Base-by-base conservation (phyloP, 179 eudicot species). In the Nepenthes alata region DNA sequence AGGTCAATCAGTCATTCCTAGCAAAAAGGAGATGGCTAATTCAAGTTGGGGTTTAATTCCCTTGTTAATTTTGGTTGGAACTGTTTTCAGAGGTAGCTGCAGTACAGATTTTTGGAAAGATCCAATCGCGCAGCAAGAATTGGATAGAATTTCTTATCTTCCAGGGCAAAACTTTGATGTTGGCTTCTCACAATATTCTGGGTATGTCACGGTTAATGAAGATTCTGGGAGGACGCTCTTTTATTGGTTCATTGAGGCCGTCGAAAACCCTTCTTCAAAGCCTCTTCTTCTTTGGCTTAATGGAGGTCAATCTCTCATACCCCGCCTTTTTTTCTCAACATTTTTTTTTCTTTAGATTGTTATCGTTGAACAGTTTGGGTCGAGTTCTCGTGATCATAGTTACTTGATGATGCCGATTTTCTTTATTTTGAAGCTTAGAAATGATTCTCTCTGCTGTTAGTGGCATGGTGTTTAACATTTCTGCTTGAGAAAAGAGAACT, bases 201-300 rank as follows among this genome's bases (percentile, higher is more conserved):
- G 98, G 55, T 89, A 82, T 75, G 70, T 89, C 2, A 86, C 86
- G 16, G 96, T 89, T 47, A 81, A 86, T 67, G 76, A 91, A 57
- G 75, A 86, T 53, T 70, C 58, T 80, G 95, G 95, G 60, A 91
- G 98, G 65, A 73, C 85, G 0, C 75, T 91, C 14, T 91, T 91
- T 62, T 88, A 91, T 45, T 91, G 98, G 98, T 77, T 91, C 55
- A 74, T 75, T 74, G 98, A 91, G 61, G 89, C 96, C 71, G 76
- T 58, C 60, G 83, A 84, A 12, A 84, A 86, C 45, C 85, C 98
- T 61, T 62, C 81, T 70, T 78, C 91, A 4, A 89, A 91, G 56
- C 98, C 98, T 62, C 75, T 91, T 51, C 69, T 91, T 73, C 80
- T 91, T 66, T 91, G 98, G 98, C 96, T 89, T 54, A 89, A 91